phyloP scores from a whole-genome alignment of 108 stramenopile species.

The Cyclotella kingstonii region DNA sequence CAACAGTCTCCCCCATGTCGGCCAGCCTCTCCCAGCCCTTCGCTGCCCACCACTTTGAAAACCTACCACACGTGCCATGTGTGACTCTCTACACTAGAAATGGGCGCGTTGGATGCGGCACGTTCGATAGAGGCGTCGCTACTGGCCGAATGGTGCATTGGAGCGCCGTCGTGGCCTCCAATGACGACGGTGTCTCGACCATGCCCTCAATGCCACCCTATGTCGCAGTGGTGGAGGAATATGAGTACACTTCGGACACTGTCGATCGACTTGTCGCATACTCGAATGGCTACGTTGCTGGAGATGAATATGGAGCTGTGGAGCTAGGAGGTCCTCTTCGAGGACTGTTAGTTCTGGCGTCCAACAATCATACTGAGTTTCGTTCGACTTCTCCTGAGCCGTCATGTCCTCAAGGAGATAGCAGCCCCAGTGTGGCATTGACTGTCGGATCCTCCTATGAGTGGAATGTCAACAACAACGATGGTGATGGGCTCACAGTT shows the following conservation, averaged over 20 bases:
- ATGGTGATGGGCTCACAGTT: slow-evolving; percentile 55
- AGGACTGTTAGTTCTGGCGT: slow-evolving; percentile 72
- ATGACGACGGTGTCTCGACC: background rate
- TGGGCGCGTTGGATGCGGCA: slow-evolving; percentile 81
- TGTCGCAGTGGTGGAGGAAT: slow-evolving; percentile 76
- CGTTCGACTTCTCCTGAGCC: slow-evolving; percentile 56
- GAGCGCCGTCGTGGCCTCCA: slow-evolving; percentile 23
- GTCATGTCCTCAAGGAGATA: slow-evolving; percentile 60
- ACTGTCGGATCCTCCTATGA: slow-evolving; percentile 56
- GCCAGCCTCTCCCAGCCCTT: slow-evolving; percentile 57
- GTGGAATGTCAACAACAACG: slow-evolving; percentile 66
- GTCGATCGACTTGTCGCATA: slow-evolving; percentile 40
- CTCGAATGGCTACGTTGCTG: slow-evolving; percentile 15
- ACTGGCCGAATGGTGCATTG: slow-evolving; percentile 54
- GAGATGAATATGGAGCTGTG: slow-evolving; percentile 22
- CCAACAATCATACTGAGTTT: slow-evolving; percentile 23
- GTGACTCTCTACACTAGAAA: slow-evolving; percentile 69
- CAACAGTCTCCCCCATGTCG: slow-evolving; percentile 1
- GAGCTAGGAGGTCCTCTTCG: slow-evolving; percentile 54
- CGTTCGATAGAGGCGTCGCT: slow-evolving; percentile 50
- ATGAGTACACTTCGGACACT: slow-evolving; percentile 43
- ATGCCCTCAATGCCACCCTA: slow-evolving; percentile 33
- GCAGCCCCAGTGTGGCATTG: slow-evolving; percentile 58
- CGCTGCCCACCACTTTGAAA: slow-evolving; percentile 49
- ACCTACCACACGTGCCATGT: slow-evolving; percentile 63